phyloP scores from a whole-genome alignment of 2,329 filamentous ascomycete species.

The Fusarium incarnatum region DNA sequence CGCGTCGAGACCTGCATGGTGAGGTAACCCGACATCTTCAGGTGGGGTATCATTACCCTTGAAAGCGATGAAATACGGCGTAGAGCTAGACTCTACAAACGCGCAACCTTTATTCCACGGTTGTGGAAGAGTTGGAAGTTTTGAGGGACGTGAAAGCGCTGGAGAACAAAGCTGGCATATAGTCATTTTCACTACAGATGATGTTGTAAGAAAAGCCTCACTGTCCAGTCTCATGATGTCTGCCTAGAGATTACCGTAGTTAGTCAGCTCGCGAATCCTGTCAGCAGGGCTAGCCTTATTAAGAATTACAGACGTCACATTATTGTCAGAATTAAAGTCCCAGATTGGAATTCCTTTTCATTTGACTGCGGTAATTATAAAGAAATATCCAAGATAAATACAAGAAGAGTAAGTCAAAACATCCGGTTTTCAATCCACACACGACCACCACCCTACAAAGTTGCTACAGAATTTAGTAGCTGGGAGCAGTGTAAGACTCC shows the following conservation, averaged over 20 bases:
- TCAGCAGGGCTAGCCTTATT: neutral
- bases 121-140: neutral
- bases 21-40: neutral
- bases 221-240: too few species aligned
- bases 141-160: neutral
- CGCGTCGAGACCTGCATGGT: neutral
- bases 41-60: neutral
- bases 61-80: neutral
- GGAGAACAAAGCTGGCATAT: neutral
- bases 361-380: slow-evolving; percentile 16
- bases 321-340: neutral
- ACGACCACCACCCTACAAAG: neutral
- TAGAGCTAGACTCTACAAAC: neutral
- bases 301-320: neutral
- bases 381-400: slow-evolving; percentile 6
- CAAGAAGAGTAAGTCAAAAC: slow-evolving; percentile 13
- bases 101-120: neutral
- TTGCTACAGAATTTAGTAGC: neutral
- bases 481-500: neutral
- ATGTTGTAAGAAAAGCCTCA: neutral
- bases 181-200: neutral
- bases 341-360: slow-evolving; percentile 5
- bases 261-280: neutral
- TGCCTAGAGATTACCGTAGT: neutral
- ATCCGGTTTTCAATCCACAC: neutral